A percentile compares a stretch with the other conserved stretches of the same genome.
Conservation (phyloP, 1,284 basidiomycete species). For the Cystobasidium sp. region DNA sequence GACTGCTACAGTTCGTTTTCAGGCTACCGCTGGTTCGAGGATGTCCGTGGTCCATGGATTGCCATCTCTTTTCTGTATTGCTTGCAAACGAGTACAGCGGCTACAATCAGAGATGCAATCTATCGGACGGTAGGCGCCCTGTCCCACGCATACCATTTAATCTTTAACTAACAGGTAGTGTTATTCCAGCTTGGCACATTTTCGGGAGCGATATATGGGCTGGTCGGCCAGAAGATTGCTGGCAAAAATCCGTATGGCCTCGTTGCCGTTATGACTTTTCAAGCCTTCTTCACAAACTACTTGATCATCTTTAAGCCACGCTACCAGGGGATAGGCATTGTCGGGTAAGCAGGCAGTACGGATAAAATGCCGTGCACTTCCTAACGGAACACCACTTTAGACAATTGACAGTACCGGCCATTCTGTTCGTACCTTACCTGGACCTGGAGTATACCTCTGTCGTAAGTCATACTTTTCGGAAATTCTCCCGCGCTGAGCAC, state of each 20-base stretch:
- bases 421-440: slow-evolving; percentile 37
- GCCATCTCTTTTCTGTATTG: slow-evolving; percentile 37
- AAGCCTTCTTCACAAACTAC: slow-evolving; percentile 35
- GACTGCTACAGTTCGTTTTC: background rate
- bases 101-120: slow-evolving; percentile 34
- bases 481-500: background rate
- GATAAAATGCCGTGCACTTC: background rate
- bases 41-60: slow-evolving; percentile 34
- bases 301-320: slow-evolving; percentile 21
- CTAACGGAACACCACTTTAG: background rate
- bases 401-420: slow-evolving; percentile 36
- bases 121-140: slow-evolving; percentile 26
- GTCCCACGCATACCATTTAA: no score
- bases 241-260: slow-evolving; percentile 27
- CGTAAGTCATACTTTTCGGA: slow-evolving; percentile 6
- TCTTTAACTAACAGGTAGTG: background rate
- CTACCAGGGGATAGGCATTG: slow-evolving; percentile 28
- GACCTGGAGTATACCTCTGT: slow-evolving; percentile 22
- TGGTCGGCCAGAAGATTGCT: slow-evolving; percentile 30
- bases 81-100: slow-evolving; percentile 36
- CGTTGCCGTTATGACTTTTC: slow-evolving; percentile 32
- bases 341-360: background rate
- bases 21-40: slow-evolving; percentile 38
- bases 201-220: slow-evolving; percentile 23
- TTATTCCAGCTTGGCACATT: slow-evolving; percentile 32